Base-by-base conservation (phyloP, 2,329 filamentous ascomycete genomes). In the Fusarium odoratissimum region DNA sequence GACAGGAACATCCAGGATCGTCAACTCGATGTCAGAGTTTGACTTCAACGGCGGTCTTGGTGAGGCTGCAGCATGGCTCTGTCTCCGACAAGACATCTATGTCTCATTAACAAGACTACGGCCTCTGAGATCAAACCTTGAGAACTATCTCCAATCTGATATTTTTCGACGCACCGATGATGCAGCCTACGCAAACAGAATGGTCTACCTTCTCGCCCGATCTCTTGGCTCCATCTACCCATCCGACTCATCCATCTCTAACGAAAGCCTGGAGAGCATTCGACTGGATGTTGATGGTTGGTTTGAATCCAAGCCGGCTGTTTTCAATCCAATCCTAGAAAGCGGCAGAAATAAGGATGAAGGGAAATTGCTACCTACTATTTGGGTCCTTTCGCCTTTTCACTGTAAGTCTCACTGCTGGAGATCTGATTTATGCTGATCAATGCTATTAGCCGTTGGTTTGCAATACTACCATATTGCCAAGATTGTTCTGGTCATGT, bases 11-110 rank as follows among this genome's bases (percentile, higher is more conserved):
- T 60, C 58, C 10, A 40, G 49, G 25, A 60, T 60, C 4, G 58
- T 60, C 3, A 60, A 60, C 48, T 55, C 58, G 1, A 60, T 60
- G 48, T 60, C 58, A 13, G 21, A 35, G 6, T 60, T 60, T 8
- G 58, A 60, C 25, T 60, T 60, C 11, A 60, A 60, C 12, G 38
- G 58, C 23, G 58, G 58, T 4, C 58, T 60, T 3, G 58, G 58
- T 8, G 48, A 60, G 35, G 58, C 58, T 3, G 58, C 58, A 4
- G 58, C 48, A 10, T 60, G 58, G 58, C 48, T 60, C 1, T 60
- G 48, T 19, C 38, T 60, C 0, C 48, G 58, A 31, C 58, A 60
- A 14, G 58, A 60, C 28, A 60, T 60, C 3, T 60, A 60, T 3
- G 58, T 56, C 2, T 60, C 58, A 2, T 14, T 60, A 8, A 56